Evolutionary conservation across 179 eudicot genomes (phyloP).

Genomic region (Spinacia oleracea): DNA sequence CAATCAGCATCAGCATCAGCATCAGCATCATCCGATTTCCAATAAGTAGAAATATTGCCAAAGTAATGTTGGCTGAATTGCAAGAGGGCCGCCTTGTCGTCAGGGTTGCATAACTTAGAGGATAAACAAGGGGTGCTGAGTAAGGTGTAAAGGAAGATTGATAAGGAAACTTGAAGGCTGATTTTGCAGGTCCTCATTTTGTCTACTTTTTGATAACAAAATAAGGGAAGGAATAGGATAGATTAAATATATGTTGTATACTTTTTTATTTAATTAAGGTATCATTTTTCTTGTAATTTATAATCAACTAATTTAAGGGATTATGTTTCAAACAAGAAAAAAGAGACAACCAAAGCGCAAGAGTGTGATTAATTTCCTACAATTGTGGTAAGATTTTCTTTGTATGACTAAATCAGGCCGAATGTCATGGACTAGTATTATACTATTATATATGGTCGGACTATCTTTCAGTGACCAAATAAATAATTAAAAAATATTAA

Average conservation of each 20-base stretch:
- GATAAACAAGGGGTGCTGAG: constrained; percentile 15
- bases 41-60: constrained; percentile 41
- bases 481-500: too few species aligned
- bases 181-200: constrained; percentile 12
- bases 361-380: background rate
- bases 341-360: background rate
- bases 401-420: background rate
- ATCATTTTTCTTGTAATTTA: too few species aligned
- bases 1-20: constrained; percentile 44
- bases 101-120: constrained; percentile 47
- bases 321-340: background rate
- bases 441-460: too few species aligned
- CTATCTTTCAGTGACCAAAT: background rate
- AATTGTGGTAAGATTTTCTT: background rate
- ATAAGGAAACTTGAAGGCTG: background rate
- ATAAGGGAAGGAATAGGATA: too few species aligned
- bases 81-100: constrained; percentile 55
- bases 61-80: constrained; percentile 42
- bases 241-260: background rate
- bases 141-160: constrained; percentile 19
- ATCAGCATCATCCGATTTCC: constrained; percentile 30
- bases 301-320: background rate
- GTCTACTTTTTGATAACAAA: too few species aligned
- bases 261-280: background rate
- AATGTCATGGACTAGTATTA: too few species aligned